Evolutionary conservation across 1,284 basidiomycete species (phyloP).

Genomic region (Irpex lacteus): DNA sequence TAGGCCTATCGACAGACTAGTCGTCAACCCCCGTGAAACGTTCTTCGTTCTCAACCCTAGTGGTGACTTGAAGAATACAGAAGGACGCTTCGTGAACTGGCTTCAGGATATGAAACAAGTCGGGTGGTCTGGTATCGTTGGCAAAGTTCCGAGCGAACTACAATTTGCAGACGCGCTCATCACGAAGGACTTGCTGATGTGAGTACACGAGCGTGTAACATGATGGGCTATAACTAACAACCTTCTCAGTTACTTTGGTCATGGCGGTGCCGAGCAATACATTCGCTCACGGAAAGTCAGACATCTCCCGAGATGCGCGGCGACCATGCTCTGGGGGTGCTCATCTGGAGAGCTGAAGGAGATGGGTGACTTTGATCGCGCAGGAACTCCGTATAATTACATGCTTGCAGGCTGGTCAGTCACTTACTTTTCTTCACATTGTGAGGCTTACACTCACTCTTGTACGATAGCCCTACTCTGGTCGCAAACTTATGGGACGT

Average conservation of each 20-base stretch:
- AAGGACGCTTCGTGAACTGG: slow-evolving; percentile 82
- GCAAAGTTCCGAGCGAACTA: slow-evolving; percentile 76
- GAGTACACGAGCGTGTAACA: slow-evolving; percentile 36
- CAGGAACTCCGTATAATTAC: slow-evolving; percentile 92
- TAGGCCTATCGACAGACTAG: slow-evolving; percentile 41
- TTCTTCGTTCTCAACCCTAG: slow-evolving; percentile 92
- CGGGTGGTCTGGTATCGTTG: slow-evolving; percentile 86
- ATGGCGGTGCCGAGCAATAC: slow-evolving; percentile 95
- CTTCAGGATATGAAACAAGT: slow-evolving; percentile 61
- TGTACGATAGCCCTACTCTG: slow-evolving; percentile 71
- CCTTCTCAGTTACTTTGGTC: slow-evolving; percentile 84
- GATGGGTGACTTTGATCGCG: slow-evolving; percentile 91
- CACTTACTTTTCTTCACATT: background rate
- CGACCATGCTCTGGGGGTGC: slow-evolving; percentile 98
- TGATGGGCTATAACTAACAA: background rate
- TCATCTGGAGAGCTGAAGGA: slow-evolving; percentile 88
- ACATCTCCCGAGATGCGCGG: slow-evolving; percentile 80
- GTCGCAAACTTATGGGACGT: slow-evolving; percentile 98
- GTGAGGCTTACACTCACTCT: background rate
- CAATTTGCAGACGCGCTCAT: slow-evolving; percentile 73
- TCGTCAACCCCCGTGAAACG: slow-evolving; percentile 65
- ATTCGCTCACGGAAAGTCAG: slow-evolving; percentile 84
- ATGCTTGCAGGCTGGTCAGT: slow-evolving; percentile 94
- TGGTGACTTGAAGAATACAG: slow-evolving; percentile 84
- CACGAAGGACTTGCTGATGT: slow-evolving; percentile 83